Percentiles rank a stretch among this genome's conserved stretches.
Conservation (phyloP, 441 rosid genomes). For the Eutrema salsugineum region DNA sequence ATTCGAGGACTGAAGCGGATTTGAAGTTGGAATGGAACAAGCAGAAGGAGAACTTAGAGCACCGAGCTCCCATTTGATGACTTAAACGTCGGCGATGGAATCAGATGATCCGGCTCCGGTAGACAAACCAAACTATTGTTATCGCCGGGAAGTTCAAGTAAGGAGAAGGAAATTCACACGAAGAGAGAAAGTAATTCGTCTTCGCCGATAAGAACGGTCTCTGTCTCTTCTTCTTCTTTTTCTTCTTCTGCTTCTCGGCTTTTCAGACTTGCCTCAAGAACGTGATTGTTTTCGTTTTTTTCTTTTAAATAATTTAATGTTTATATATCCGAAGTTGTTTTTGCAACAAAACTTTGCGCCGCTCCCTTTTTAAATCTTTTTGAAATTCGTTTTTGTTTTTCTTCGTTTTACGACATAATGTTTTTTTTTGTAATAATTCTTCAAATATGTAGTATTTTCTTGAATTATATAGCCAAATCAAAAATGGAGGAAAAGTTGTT, state of each 20-base stretch:
- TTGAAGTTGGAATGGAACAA: slow-evolving; percentile 56
- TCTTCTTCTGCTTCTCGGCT: slow-evolving; percentile 2
- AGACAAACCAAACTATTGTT: not conserved
- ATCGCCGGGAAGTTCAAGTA: not conserved
- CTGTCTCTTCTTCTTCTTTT: not conserved
- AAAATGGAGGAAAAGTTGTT: not conserved
- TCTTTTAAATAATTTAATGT: not conserved
- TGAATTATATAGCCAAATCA: not conserved
- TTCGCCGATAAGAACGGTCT: not conserved
- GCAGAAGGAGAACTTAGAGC: slow-evolving; percentile 57
- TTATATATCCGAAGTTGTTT: slow-evolving; percentile 5
- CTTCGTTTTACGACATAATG: not conserved
- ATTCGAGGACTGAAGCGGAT: slow-evolving; percentile 48
- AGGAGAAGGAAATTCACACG: too few relatives aligned
- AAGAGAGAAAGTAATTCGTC: too few relatives aligned
- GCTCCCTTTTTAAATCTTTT: not conserved
- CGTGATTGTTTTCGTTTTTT: not conserved
- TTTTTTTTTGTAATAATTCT: not conserved
- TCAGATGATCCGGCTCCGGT: not conserved
- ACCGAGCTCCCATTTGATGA: slow-evolving; percentile 56
- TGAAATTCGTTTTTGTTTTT: not conserved
- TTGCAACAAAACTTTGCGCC: slow-evolving; percentile 15
- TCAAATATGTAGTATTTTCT: not conserved
- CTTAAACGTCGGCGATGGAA: slow-evolving; percentile 3
- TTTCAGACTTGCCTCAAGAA: slow-evolving; percentile 11